A percentile compares a stretch with the other conserved stretches of the same genome.
These are phyloP conservation scores for Eleusine indica DNA, from an alignment of 176 grass and related monocot species.

Conservation along the genomic window DNA sequence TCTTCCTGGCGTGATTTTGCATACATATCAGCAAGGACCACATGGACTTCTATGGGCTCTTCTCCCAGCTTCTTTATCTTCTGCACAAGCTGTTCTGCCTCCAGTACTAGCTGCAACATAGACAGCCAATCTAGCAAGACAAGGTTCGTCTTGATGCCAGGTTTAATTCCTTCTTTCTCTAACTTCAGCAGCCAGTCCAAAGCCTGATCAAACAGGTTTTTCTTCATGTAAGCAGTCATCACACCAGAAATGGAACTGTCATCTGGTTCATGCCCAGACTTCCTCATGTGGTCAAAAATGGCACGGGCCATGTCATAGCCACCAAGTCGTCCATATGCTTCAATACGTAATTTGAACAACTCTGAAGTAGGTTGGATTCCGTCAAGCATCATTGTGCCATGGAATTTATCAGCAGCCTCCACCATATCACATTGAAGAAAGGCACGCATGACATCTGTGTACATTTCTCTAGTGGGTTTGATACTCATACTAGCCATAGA, in stretches of 20 bases:
- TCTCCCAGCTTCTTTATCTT: constrained; percentile 63
- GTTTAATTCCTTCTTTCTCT: constrained; percentile 73
- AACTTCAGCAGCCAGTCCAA: constrained; percentile 67
- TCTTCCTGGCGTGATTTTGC: constrained; percentile 52
- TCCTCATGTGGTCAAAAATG: constrained; percentile 60
- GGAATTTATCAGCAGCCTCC: constrained; percentile 14
- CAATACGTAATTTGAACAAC: constrained; percentile 48
- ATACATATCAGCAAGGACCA: constrained; percentile 79
- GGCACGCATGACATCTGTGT: constrained; percentile 53
- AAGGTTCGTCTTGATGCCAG: constrained; percentile 61
- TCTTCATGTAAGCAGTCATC: constrained; percentile 52
- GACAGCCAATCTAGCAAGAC: constrained; percentile 73
- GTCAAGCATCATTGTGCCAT: constrained; percentile 31
- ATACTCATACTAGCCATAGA: constrained; percentile 36
- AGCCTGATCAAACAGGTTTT: constrained; percentile 71
- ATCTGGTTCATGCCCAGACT: constrained; percentile 57
- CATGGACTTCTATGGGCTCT: constrained; percentile 67
- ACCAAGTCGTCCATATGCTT: constrained; percentile 54
- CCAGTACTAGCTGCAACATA: constrained; percentile 63
- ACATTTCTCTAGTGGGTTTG: constrained; percentile 62
- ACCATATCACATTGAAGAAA: constrained; percentile 47
- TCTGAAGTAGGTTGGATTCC: constrained; percentile 47
- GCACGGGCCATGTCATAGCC: constrained; percentile 6
- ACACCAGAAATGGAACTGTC: constrained; percentile 72
- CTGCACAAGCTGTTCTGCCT: constrained; percentile 66